Percentiles rank a stretch among this genome's conserved stretches.
Conservation (phyloP, 352 stramenopile species). For the Phytophthora macrochlamydospora region DNA sequence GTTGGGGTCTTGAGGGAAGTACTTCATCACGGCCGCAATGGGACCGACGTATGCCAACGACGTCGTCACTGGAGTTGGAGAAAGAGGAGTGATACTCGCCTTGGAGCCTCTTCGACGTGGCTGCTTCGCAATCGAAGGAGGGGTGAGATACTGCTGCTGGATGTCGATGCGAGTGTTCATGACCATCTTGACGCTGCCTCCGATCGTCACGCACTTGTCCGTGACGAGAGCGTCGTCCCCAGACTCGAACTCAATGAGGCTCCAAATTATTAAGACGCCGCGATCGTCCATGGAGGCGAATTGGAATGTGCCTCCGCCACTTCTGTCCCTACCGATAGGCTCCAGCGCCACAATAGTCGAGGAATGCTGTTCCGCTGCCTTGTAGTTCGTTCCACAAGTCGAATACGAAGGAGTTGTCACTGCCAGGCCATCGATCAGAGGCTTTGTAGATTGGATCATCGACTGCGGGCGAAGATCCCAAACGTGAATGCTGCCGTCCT, state of each 20-base stretch:
- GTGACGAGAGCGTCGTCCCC: slow-evolving; percentile 47
- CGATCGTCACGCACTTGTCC: slow-evolving; percentile 72
- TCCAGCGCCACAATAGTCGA: slow-evolving; percentile 58
- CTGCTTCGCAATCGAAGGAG: slow-evolving; percentile 9
- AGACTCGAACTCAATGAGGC: slow-evolving; percentile 58
- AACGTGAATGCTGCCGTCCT: slow-evolving; percentile 69
- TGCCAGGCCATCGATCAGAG: slow-evolving; percentile 27
- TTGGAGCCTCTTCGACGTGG: slow-evolving; percentile 10
- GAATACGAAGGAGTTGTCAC: slow-evolving; percentile 61
- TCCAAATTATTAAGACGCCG: slow-evolving; percentile 72
- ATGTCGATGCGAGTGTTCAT: slow-evolving; percentile 70
- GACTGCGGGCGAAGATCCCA: slow-evolving; percentile 62
- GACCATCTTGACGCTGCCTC: slow-evolving; percentile 65
- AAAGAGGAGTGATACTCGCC: slow-evolving; percentile 15
- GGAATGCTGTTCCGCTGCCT: slow-evolving; percentile 42
- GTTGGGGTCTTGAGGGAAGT: slow-evolving; percentile 61
- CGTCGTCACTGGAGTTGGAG: slow-evolving; percentile 4
- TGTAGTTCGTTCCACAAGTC: slow-evolving; percentile 56
- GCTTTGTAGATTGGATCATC: slow-evolving; percentile 20
- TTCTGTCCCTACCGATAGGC: slow-evolving; percentile 28
- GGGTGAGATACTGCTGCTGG: slow-evolving; percentile 48
- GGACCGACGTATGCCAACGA: slow-evolving; percentile 37
- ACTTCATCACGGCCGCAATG: slow-evolving; percentile 51
- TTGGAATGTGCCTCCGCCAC: slow-evolving; percentile 50
- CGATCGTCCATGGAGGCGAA: slow-evolving; percentile 78